These are phyloP conservation scores for Gonium pectorale DNA, from an alignment of 139 green algal genomes.

Conservation along the genomic window DNA sequence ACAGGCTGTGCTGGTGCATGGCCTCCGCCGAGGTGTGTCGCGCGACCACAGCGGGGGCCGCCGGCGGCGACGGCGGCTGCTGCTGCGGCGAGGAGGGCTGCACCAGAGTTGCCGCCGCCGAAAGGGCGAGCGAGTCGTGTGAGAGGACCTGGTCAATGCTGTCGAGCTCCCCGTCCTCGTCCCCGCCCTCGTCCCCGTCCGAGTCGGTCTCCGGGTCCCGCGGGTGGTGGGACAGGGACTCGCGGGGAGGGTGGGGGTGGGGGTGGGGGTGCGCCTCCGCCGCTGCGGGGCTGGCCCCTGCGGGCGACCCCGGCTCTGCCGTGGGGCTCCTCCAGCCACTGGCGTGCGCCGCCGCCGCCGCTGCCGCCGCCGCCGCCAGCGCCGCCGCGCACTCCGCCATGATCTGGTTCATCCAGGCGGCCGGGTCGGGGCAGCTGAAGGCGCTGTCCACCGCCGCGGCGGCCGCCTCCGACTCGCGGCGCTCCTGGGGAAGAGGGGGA, in stretches of 20 bases:
- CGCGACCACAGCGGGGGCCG: background rate
- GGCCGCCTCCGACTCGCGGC: background rate
- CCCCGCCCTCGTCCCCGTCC: no score
- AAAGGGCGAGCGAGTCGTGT: no score
- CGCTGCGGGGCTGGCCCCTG: background rate
- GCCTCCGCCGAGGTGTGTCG: slow-evolving; percentile 13
- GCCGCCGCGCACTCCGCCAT: background rate
- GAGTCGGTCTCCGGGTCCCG: no score
- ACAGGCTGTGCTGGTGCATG: background rate
- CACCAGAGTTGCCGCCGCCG: no score
- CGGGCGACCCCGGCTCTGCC: no score
- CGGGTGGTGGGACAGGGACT: no score
- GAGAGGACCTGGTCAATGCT: no score
- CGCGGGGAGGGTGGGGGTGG: background rate
- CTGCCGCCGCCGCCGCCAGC: no score
- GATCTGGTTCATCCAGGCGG: slow-evolving; percentile 28
- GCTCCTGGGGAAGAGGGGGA: background rate
- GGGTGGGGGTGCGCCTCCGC: background rate
- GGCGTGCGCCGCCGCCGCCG: no score
- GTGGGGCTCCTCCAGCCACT: no score
- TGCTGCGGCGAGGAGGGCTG: background rate
- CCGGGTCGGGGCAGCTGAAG: slow-evolving; percentile 7
- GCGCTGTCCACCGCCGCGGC: background rate
- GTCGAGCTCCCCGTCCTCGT: no score
- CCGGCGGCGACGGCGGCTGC: background rate